Evolutionary conservation across 805 yeast species (phyloP), one percentile per base, ranked within the genome.

Genomic region (Ogataea zsoltii): DNA sequence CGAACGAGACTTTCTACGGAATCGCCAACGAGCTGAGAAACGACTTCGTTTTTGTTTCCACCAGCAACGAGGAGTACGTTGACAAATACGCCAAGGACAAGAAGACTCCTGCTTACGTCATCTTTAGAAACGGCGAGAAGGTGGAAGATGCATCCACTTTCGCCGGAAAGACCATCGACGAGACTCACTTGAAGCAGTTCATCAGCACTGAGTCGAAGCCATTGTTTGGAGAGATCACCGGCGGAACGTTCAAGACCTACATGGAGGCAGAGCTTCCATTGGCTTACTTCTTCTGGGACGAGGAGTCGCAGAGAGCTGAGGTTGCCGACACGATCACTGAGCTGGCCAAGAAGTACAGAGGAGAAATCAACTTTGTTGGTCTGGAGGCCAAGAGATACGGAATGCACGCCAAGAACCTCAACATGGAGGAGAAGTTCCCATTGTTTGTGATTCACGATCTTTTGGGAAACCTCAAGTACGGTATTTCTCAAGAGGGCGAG

Each of bases 371-470:
- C 74, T 83, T 94, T 67, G 97, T 87, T 55, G 95, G 92, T 69
- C 75, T 94, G 58, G 91, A 92, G 61, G 96, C 96, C 46, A 62
- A 74, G 44, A 71, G 72, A 60, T 94, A 71, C 65, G 96, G 96
- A 54, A 80, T 77, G 68, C 98, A 92, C 63, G 96, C 96, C 46
- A 84, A 79, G 61, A 80, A 82, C 69, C 77, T 94, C 65, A 88
- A 86, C 76, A 79, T 91, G 80, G 74, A 82, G 69, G 86, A 88
- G 62, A 80, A 82, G 60, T 85, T 86, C 79, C 99, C 99, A 67
- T 80, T 92, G 48, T 84, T 94, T 64, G 96, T 82, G 40, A 85
- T 92, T 56, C 97, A 92, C 70, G 87, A 89, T 61, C 61, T 80
- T 46, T 68, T 57, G 15, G 61, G 69, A 37, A 87, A 89, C 74